Evolutionary conservation across 768 basidiomycete genomes (phyloP).

Genomic region (Neoboletus brunneissimus): DNA sequence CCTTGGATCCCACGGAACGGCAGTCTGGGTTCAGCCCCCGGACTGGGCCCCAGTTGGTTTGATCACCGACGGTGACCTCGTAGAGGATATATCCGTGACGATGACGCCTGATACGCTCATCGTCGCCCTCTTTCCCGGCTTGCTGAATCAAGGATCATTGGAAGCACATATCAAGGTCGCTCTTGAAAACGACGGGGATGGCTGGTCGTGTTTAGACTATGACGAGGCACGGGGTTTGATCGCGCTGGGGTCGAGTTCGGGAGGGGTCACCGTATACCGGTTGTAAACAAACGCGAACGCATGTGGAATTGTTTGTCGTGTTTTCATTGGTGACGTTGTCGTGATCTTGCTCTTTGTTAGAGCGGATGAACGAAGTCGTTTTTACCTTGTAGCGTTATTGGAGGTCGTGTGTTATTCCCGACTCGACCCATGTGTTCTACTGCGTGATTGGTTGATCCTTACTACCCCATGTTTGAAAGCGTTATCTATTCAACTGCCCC

Average conservation of each 20-base stretch:
- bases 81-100: constrained; percentile 13
- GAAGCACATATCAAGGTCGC: constrained; percentile 31
- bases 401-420: not conserved
- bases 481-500: not conserved
- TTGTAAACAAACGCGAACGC: constrained; percentile 12
- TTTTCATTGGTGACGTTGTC: not conserved
- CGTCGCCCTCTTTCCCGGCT: constrained; percentile 50
- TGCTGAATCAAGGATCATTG: constrained; percentile 13
- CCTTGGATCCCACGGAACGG: constrained; percentile 55
- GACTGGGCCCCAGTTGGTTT: constrained; percentile 42
- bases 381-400: not conserved
- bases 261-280: constrained; percentile 39
- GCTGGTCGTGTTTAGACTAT: constrained; percentile 61
- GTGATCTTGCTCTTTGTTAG: not conserved
- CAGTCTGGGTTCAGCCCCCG: constrained; percentile 60
- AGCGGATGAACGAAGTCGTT: not conserved
- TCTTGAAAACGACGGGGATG: constrained; percentile 29
- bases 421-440: not conserved
- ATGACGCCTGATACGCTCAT: constrained; percentile 41
- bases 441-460: constrained; percentile 4
- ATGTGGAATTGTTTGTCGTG: not conserved
- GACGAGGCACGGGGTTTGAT: constrained; percentile 55
- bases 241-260: constrained; percentile 50
- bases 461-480: not conserved
- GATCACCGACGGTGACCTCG: constrained; percentile 23